A percentile compares a stretch with the other conserved stretches of the same genome.
Evolutionary conservation across 2,329 filamentous ascomycete genomes (phyloP).

Genomic region (Hymenoscyphus infarciens): DNA sequence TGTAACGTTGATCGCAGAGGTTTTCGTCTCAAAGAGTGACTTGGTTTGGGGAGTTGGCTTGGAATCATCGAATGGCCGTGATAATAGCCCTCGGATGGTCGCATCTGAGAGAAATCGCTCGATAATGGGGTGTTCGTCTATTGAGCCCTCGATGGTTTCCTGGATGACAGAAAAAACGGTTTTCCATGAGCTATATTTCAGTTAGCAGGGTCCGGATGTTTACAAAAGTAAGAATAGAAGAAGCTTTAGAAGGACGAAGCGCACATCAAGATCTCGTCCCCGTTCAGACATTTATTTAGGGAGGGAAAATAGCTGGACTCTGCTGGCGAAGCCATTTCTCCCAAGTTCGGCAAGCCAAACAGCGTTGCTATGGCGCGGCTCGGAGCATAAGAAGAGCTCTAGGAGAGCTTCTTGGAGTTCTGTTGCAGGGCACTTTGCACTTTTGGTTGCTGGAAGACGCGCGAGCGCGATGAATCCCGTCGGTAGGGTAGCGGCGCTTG

Average conservation of each 20-base stretch:
- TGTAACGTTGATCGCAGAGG: slow-evolving; percentile 79
- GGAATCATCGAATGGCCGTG: slow-evolving; percentile 60
- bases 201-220: slow-evolving; percentile 12
- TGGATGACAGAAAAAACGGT: slow-evolving; percentile 53
- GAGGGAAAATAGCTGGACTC: slow-evolving; percentile 76
- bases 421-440: no score
- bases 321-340: slow-evolving; percentile 64
- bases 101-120: slow-evolving; percentile 66
- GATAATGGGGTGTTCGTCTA: slow-evolving; percentile 54
- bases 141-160: slow-evolving; percentile 55
- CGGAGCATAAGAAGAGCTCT: slow-evolving; percentile 31
- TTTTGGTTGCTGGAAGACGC: slow-evolving; percentile 21
- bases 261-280: slow-evolving; percentile 77
- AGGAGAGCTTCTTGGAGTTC: slow-evolving; percentile 5
- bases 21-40: slow-evolving; percentile 75
- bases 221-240: neutral
- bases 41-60: slow-evolving; percentile 60
- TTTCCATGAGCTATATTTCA: slow-evolving; percentile 54
- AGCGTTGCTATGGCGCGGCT: slow-evolving; percentile 23
- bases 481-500: no score
- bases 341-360: slow-evolving; percentile 44
- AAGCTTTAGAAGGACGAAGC: slow-evolving; percentile 30
- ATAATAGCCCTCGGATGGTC: slow-evolving; percentile 65
- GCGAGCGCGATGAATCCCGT: slow-evolving; percentile 6
- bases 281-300: slow-evolving; percentile 78